Base-by-base conservation (phyloP, 2,329 filamentous ascomycete genomes). In the Trichophyton rubrum region DNA sequence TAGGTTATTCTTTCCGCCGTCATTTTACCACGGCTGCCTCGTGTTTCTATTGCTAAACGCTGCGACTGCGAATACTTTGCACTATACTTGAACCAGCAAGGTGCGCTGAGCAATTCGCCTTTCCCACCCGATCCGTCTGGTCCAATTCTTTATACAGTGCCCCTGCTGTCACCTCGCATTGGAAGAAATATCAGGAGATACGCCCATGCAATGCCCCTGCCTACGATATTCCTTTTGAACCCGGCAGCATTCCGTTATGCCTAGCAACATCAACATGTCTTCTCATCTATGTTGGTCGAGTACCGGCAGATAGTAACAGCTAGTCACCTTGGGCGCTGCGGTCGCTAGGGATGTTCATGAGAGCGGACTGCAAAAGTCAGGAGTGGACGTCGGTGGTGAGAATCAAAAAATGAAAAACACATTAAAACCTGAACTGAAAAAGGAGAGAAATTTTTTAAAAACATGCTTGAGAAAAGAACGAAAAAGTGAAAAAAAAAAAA, bases 21-120 rank as follows among this genome's bases (percentile, higher is more conserved):
- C 57, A 24, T 33, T n/a, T 59, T n/a, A 33, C 8, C 43, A 35
- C 41, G 43, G 57, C 41, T 59, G 56, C 41, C 7, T 7, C 24
- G 7, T 49, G 57, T 47, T 59, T 59, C 40, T 59, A 49, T 59
- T 59, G 40, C 41, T 30, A 59, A 38, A 40, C 40, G 57, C 43
- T 49, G 43, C 24, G 57, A 38, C 43, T 49, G 43, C 24, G 57
- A 38, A 59, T 49, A 22, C 27, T 55, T 38, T 55, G 51, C 51
- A 38, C 24, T 55, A 55, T 17, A 35, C 51, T 35, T 55, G 30
- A 30, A 13, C 51, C 24, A 33, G 30, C 30, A 8, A 35, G 30
- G 24, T 49, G 57, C 11, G 24, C 17, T 13, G 27, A 59, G 27
- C 33, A 35, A 41, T 49, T 38, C 27, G 57, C 57, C 47, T 59